Conservation (phyloP, 192 early-diverging fungal species). For the Entomortierella parvispora region DNA sequence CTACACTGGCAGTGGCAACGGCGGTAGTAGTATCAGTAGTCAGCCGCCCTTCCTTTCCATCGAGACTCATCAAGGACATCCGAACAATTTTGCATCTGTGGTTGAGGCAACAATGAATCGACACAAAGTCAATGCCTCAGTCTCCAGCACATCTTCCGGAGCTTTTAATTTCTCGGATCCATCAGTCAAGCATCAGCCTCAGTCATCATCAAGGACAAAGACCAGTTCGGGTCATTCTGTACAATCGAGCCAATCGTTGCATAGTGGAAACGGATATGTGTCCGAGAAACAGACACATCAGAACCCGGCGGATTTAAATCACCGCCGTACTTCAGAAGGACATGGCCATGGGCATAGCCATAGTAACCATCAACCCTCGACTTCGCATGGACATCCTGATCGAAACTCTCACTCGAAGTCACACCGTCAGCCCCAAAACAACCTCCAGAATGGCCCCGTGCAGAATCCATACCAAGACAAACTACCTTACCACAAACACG, state of each 20-base stretch:
- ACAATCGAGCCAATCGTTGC: not conserved
- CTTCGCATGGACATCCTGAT: too few relatives aligned
- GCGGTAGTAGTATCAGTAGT: not conserved
- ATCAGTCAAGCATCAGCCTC: not conserved
- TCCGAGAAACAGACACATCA: too few relatives aligned
- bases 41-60: constrained; percentile 27
- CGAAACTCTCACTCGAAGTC: not conserved
- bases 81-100: constrained; percentile 19
- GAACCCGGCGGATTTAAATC: too few relatives aligned
- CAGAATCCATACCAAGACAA: not conserved
- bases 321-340: too few relatives aligned
- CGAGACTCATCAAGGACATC: constrained; percentile 18
- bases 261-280: not conserved
- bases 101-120: constrained; percentile 32
- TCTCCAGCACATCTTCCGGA: constrained; percentile 5
- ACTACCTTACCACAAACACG: constrained; percentile 10
- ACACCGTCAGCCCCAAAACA: not conserved
- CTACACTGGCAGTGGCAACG: not conserved
- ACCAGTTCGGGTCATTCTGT: constrained; percentile 14
- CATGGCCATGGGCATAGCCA: too few relatives aligned
- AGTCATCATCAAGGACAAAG: not conserved
- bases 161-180: not conserved
- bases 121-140: constrained; percentile 3
- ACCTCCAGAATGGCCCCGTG: not conserved
- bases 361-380: too few relatives aligned